phyloP scores from a whole-genome alignment of 768 basidiomycete species.

The Glaciozyma antarctica region DNA sequence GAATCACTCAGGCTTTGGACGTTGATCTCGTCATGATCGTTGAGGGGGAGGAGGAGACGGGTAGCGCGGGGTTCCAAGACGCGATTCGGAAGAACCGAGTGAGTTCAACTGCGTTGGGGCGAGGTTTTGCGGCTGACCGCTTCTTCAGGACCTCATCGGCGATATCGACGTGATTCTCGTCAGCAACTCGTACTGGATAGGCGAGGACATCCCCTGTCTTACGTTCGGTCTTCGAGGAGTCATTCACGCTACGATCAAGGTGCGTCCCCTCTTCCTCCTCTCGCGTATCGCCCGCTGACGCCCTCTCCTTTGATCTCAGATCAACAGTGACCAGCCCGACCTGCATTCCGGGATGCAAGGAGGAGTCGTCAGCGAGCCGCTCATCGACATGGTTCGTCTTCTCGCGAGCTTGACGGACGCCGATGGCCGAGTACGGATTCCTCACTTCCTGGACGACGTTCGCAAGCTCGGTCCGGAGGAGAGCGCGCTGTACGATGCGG shows the following conservation, averaged over 20 bases:
- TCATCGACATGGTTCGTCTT: conserved; percentile 83
- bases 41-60: conserved; percentile 96
- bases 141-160: conserved; percentile 64
- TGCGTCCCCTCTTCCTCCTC: background rate
- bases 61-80: conserved; percentile 75
- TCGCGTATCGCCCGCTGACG: background rate
- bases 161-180: conserved; percentile 75
- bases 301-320: conserved; percentile 37
- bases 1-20: conserved; percentile 60
- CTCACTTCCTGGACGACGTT: conserved; percentile 50
- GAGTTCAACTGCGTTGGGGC: background rate
- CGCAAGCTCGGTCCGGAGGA: conserved; percentile 61
- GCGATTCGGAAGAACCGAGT: conserved; percentile 45
- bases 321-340: conserved; percentile 64
- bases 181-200: conserved; percentile 95
- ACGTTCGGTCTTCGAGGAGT: conserved; percentile 93
- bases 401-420: conserved; percentile 59
- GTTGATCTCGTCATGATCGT: conserved; percentile 83
- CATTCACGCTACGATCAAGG: conserved; percentile 61
- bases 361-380: conserved; percentile 75
- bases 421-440: conserved; percentile 44
- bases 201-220: conserved; percentile 80
- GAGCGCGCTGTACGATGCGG: conserved; percentile 54
- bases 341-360: conserved; percentile 92
- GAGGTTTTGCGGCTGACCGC: background rate